Evolutionary conservation across 768 basidiomycete species (phyloP).

Genomic region (Phallus indusiatus): DNA sequence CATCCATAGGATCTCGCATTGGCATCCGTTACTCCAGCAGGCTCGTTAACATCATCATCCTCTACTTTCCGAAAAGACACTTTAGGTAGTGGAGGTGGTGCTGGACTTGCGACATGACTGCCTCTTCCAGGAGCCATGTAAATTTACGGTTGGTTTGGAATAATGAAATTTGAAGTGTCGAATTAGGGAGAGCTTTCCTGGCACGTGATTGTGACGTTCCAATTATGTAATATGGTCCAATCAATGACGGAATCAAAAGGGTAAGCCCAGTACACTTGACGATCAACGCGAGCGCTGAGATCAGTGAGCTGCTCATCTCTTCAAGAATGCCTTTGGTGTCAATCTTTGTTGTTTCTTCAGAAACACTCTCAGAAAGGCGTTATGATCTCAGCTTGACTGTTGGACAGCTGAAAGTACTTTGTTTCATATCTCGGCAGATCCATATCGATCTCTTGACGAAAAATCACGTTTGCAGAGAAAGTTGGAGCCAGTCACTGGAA

Average conservation of each 20-base stretch:
- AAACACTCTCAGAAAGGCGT: conserved; percentile 84
- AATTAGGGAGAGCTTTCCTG: neutral
- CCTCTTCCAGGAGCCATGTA: conserved; percentile 5
- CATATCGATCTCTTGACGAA: neutral
- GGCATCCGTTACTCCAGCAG: conserved; percentile 52
- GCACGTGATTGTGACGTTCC: neutral
- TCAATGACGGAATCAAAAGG: neutral
- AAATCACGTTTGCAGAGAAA: conserved; percentile 41
- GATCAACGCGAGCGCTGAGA: neutral
- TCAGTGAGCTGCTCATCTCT: neutral
- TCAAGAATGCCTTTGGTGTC: conserved; percentile 33
- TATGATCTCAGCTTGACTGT: conserved; percentile 70
- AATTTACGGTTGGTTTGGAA: neutral
- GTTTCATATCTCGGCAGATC: no score
- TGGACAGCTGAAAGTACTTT: conserved; percentile 68
- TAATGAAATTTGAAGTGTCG: no score
- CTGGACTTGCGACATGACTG: conserved; percentile 10
- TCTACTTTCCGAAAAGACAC: conserved; percentile 59
- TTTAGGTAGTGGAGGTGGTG: conserved; percentile 42
- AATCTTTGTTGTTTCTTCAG: conserved; percentile 74
- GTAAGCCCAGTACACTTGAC: neutral
- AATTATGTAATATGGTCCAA: neutral
- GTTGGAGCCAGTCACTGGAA: conserved; percentile 87
- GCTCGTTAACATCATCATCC: conserved; percentile 52
- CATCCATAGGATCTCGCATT: conserved; percentile 67